Evolutionary conservation across 2,329 filamentous ascomycete genomes (phyloP).

Genomic region (Aspergillus sojae): DNA sequence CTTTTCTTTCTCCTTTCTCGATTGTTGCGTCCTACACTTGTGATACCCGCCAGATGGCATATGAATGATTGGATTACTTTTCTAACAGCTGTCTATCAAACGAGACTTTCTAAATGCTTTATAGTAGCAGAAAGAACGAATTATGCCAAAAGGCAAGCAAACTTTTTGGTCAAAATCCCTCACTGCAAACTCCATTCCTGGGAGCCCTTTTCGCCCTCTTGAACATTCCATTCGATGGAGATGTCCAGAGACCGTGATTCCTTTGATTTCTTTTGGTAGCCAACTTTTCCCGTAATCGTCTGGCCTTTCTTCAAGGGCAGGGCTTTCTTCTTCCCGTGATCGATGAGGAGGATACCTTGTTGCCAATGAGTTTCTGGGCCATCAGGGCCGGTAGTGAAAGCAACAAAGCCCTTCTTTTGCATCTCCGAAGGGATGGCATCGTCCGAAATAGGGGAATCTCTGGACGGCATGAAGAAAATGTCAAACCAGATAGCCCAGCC

Average conservation of each 20-base stretch:
- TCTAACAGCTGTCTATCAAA: background rate
- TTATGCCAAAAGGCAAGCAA: background rate
- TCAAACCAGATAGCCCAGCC: constrained; percentile 94
- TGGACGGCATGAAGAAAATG: constrained; percentile 77
- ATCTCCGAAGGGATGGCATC: constrained; percentile 63
- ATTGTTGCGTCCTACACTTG: background rate
- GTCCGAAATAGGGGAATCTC: constrained; percentile 52
- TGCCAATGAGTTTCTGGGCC: constrained; percentile 86
- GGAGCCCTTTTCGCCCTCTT: constrained; percentile 43
- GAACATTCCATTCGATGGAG: constrained; percentile 62
- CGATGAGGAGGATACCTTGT: constrained; percentile 74
- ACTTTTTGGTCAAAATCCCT: constrained; percentile 14
- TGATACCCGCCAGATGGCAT: constrained; percentile 3
- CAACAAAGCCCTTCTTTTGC: constrained; percentile 65
- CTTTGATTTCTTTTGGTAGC: constrained; percentile 69
- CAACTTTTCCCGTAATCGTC: constrained; percentile 67
- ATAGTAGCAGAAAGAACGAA: background rate
- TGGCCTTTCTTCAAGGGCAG: constrained; percentile 56
- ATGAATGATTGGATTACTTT: background rate
- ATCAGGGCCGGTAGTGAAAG: constrained; percentile 84
- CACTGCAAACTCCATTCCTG: constrained; percentile 48
- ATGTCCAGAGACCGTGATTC: constrained; percentile 72
- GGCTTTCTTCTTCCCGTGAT: constrained; percentile 55
- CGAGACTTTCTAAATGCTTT: background rate
- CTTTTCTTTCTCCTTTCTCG: background rate